A percentile compares a stretch with the other conserved stretches of the same genome.
Conservation (phyloP, 768 basidiomycete genomes). For the Pisolithus tinctorius region DNA sequence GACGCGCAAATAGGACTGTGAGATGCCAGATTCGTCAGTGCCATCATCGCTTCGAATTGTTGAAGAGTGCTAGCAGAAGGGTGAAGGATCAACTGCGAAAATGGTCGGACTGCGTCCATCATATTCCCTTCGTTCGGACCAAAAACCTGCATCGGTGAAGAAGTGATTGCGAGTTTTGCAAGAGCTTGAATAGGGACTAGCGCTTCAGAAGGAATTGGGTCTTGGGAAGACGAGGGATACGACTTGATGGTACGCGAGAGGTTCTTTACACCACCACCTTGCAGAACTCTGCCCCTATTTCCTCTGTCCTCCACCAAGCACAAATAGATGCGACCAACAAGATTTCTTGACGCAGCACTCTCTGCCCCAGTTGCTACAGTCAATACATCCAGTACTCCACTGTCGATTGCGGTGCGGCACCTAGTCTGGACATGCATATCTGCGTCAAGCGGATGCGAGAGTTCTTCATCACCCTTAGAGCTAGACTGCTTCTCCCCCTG, state of each 20-base stretch:
- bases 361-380: conserved; percentile 51
- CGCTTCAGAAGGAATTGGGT: conserved; percentile 18
- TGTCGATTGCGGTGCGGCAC: conserved; percentile 48
- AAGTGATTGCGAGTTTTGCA: conserved; percentile 89
- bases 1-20: conserved; percentile 58
- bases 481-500: conserved; percentile 32
- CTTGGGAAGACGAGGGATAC: conserved; percentile 28
- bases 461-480: conserved; percentile 22
- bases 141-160: conserved; percentile 86
- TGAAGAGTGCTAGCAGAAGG: conserved; percentile 68
- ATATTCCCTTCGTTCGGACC: conserved; percentile 74
- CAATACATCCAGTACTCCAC: conserved; percentile 61
- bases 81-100: conserved; percentile 67
- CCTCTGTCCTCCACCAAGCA: conserved; percentile 71
- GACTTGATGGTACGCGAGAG: conserved; percentile 51
- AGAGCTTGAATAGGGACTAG: conserved; percentile 73
- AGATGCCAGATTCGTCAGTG: conserved; percentile 90
- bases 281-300: conserved; percentile 70
- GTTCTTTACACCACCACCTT: conserved; percentile 72
- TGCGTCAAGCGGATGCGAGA: conserved; percentile 45
- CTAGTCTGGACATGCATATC: conserved; percentile 60
- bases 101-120: conserved; percentile 78
- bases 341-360: conserved; percentile 54
- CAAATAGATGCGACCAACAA: conserved; percentile 57
- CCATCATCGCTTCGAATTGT: conserved; percentile 92